Base-by-base conservation (phyloP, 768 basidiomycete species). In the Strobilomyces echinocephalus region DNA sequence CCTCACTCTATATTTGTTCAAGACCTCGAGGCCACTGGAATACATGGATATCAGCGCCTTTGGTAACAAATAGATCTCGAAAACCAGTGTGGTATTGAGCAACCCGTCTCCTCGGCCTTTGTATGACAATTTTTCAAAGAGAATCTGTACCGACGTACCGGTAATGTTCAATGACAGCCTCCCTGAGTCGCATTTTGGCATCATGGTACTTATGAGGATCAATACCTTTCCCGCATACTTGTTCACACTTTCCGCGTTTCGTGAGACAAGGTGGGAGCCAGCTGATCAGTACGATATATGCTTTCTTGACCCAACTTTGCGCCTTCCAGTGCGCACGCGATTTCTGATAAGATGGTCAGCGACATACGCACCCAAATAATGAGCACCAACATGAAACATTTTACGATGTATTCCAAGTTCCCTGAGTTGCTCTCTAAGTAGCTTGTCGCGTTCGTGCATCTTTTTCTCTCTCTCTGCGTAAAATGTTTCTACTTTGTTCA, bases 401-500 rank as follows among this genome's bases (percentile, higher is more conserved):
- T 76, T 76, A 31, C 82, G 73, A 69, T 93, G 91, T 55, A 85
- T 82, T 34, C 74, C 75, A 12, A 97, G 79, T 62, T 92, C 89
- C 7, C 78, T 67, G 14, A 95, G 76, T 63, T 97, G 94, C 35
- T 75, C 74, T 53, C 80, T 77, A 5, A 97, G 69, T 18, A 70
- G 46, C 21, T 72, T 62, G 14, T 74, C 74, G 20, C 74, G 77
- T 3, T 64, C 67, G 9, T 69, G 69, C 81, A 80, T 85, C 71
- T 79, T 82, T 42, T 76, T 76, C 70, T 84, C 93, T 21, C 84
- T 79, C 24, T 81, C 81, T 4, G 78, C 62, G 65, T 91, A 99
- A 69, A 99, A 99, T 1, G 73, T 70, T 57, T 91, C 90, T 14
- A 97, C 82, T 67, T 95, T 97, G 20, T 86, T 82, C 4, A 97